Conservation (phyloP, 345 rosid species). For the Mercurialis annua region DNA sequence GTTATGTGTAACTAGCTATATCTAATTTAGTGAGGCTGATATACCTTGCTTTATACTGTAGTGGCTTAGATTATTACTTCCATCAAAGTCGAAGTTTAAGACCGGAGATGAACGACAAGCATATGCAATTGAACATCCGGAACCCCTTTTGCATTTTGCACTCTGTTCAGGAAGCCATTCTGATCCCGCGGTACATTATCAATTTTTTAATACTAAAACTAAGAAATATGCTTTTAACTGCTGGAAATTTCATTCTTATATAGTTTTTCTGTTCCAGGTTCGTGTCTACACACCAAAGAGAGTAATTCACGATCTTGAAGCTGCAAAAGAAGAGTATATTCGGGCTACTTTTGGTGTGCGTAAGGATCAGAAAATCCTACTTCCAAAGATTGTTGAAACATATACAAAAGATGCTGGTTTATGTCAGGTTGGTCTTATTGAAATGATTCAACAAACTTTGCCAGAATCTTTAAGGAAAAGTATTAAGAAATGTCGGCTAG, state of each 20-base stretch:
- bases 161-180: slow-evolving; percentile 92
- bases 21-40: slow-evolving; percentile 12
- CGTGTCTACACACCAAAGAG: slow-evolving; percentile 74
- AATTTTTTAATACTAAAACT: neutral
- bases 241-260: neutral
- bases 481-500: slow-evolving; percentile 47
- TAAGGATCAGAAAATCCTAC: slow-evolving; percentile 66
- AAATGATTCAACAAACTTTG: slow-evolving; percentile 62
- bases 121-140: slow-evolving; percentile 61
- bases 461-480: slow-evolving; percentile 58
- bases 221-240: neutral
- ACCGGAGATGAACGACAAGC: slow-evolving; percentile 63
- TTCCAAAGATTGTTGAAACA: slow-evolving; percentile 78
- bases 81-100: slow-evolving; percentile 71
- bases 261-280: slow-evolving; percentile 43
- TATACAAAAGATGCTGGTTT: slow-evolving; percentile 69
- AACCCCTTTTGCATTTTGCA: slow-evolving; percentile 75
- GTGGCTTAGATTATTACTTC: slow-evolving; percentile 79
- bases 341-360: slow-evolving; percentile 65
- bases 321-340: slow-evolving; percentile 85
- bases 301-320: slow-evolving; percentile 71
- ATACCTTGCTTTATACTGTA: slow-evolving; percentile 32
- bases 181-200: slow-evolving; percentile 79
- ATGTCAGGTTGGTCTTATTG: slow-evolving; percentile 46
- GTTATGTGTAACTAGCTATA: neutral